Evolutionary conservation across 345 rosid genomes (phyloP).

Genomic region (Boechera retrofracta): DNA sequence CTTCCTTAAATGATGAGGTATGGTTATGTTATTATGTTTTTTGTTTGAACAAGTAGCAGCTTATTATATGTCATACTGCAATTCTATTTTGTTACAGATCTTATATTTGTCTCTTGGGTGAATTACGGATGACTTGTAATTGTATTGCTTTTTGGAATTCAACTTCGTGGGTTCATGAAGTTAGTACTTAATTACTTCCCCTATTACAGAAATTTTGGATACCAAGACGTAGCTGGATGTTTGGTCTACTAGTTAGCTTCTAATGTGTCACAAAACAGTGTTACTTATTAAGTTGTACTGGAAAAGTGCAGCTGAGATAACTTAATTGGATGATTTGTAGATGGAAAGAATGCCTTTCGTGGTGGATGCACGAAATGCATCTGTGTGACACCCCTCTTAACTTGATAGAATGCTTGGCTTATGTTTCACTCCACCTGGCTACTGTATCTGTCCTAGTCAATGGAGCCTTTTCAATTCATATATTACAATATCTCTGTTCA

Average conservation of each 20-base stretch:
- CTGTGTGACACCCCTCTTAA: slow-evolving; percentile 13
- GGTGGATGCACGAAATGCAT: slow-evolving; percentile 29
- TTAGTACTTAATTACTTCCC: slow-evolving; percentile 10
- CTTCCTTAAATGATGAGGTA: slow-evolving; percentile 99
- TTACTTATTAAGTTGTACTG: slow-evolving; percentile 24
- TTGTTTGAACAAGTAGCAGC: slow-evolving; percentile 22
- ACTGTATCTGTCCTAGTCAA: slow-evolving; percentile 6
- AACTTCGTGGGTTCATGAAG: slow-evolving; percentile 20
- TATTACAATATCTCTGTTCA: slow-evolving; percentile 37
- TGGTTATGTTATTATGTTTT: slow-evolving; percentile 33
- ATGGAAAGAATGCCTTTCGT: slow-evolving; percentile 24
- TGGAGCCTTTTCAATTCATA: slow-evolving; percentile 27
- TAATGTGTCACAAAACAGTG: slow-evolving; percentile 18
- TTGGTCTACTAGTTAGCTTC: slow-evolving; percentile 27
- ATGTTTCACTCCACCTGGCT: slow-evolving; percentile 22
- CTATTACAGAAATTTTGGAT: slow-evolving; percentile 10
- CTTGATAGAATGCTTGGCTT: slow-evolving; percentile 30
- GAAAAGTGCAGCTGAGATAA: slow-evolving; percentile 25
- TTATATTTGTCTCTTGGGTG: slow-evolving; percentile 18
- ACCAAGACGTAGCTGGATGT: slow-evolving; percentile 24
- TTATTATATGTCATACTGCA: slow-evolving; percentile 21
- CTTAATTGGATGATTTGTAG: slow-evolving; percentile 14
- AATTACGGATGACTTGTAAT: neutral
- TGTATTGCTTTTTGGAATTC: slow-evolving; percentile 21
- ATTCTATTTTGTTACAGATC: slow-evolving; percentile 16